Percentiles rank a stretch among this genome's conserved stretches.
Conservation (phyloP, 805 yeast genomes). For the Danielia reshetovae region DNA sequence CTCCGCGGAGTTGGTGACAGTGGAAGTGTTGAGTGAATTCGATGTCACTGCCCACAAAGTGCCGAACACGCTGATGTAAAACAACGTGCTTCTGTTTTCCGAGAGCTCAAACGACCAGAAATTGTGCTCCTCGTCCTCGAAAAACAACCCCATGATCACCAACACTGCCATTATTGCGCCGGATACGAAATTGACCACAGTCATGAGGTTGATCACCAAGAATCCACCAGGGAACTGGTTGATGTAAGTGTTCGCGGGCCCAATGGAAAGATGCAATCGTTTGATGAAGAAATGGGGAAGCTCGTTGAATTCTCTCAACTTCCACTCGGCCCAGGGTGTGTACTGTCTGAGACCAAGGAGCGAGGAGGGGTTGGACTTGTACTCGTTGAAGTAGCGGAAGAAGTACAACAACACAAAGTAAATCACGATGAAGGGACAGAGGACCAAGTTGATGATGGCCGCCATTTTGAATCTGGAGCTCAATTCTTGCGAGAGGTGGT, state of each 20-base stretch:
- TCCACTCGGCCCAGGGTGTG: constrained; percentile 95
- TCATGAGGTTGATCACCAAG: constrained; percentile 33
- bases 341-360: constrained; percentile 71
- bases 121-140: constrained; percentile 77
- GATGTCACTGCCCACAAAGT: constrained; percentile 83
- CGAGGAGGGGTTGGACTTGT: constrained; percentile 80
- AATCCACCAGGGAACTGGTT: constrained; percentile 87
- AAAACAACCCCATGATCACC: constrained; percentile 54
- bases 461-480: constrained; percentile 80
- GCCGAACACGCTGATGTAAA: constrained; percentile 86
- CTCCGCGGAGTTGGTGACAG: constrained; percentile 19
- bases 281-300: constrained; percentile 82
- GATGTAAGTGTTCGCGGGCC: constrained; percentile 77
- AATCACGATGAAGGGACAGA: constrained; percentile 81
- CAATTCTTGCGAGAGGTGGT: constrained; percentile 63
- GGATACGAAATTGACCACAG: constrained; percentile 53
- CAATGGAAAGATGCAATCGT: constrained; percentile 71
- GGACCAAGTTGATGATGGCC: constrained; percentile 74
- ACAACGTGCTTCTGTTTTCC: constrained; percentile 73
- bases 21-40: constrained; percentile 44
- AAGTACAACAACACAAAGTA: constrained; percentile 83
- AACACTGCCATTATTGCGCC: constrained; percentile 90
- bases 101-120: constrained; percentile 87
- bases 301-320: constrained; percentile 89
- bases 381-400: constrained; percentile 89